Evolutionary conservation across 805 yeast genomes (phyloP), one percentile per base, ranked within the genome.

Genomic region (Lachancea kluyveri): DNA sequence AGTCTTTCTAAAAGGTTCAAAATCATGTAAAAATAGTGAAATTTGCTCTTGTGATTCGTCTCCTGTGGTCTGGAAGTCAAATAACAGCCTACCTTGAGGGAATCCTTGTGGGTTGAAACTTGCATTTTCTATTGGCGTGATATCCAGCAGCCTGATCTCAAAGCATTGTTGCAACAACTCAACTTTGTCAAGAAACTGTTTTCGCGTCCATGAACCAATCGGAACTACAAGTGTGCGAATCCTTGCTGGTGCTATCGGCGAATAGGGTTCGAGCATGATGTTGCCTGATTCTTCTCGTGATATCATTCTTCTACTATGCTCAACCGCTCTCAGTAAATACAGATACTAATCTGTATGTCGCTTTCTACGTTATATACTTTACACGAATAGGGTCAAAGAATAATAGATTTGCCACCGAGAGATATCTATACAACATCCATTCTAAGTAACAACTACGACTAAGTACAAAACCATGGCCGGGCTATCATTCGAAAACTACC

Each of bases 401-500:
- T 13, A 24, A 15, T 13, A 6, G 3, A 3, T 5, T 2, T 4
- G 15, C 17, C n/a, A 18, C 7, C 19, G 17, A 14, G 10, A 20
- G 10, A 10, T 8, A 4, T 9, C 6, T n/a, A 8, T 5, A 7
- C 9, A 24, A 3, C 15, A 5, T 7, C 27, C 15, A n/a, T 5
- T 24, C 14, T 23, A 4, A 8, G n/a, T 6, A 8, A 12, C 6
- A 17, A 23, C 22, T 20, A 16, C 18, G 33, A 19, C 19, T 11
- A 24, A 15, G 8, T n/a, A n/a, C n/a, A n/a, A n/a, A 11, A 51
- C 30, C 39, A 87, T 88, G 96, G 74, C 86, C 4, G 98, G 98
- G 21, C 73, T 90, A 36, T 79, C 86, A 48, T 90, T 92, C 59
- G 97, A 90, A 50, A 88, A 92, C 62, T 84, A 72, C 59, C 95